Percentiles rank a stretch among this genome's conserved stretches.
These are phyloP conservation scores for Podospora conica DNA, from an alignment of 495 filamentous ascomycete species.

Conservation along the genomic window DNA sequence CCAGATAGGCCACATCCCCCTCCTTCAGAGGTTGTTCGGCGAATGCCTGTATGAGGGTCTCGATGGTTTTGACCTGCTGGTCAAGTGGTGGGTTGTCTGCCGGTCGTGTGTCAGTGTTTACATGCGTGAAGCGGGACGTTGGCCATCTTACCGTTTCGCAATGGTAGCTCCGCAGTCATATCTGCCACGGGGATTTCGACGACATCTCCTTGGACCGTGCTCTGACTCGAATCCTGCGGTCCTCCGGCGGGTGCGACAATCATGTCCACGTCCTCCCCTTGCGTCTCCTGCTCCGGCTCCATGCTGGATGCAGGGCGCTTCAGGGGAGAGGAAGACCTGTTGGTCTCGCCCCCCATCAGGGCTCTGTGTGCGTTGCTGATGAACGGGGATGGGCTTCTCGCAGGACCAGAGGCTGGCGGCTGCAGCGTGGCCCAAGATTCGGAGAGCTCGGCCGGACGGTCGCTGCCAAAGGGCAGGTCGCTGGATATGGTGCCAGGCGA, in stretches of 20 bases:
- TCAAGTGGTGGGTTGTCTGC: conserved; percentile 54
- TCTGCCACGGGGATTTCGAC: neutral
- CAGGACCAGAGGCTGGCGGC: conserved; percentile 8
- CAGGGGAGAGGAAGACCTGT: conserved; percentile 49
- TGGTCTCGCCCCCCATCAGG: conserved; percentile 49
- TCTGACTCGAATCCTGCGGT: conserved; percentile 4
- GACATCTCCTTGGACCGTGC: neutral
- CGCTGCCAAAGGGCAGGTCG: conserved; percentile 60
- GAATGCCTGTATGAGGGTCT: conserved; percentile 52
- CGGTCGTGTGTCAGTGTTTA: conserved; percentile 5
- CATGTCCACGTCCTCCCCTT: conserved; percentile 48
- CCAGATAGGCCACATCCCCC: conserved; percentile 66
- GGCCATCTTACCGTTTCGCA: conserved; percentile 20
- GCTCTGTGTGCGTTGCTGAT: conserved; percentile 38
- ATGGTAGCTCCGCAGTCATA: conserved; percentile 12
- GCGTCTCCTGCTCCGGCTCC: conserved; percentile 35
- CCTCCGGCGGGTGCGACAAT: conserved; percentile 19
- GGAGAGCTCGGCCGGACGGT: conserved; percentile 47
- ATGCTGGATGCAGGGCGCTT: conserved; percentile 51
- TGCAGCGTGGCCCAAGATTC: conserved; percentile 21
- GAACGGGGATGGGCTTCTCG: conserved; percentile 38
- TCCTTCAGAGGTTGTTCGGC: conserved; percentile 51
- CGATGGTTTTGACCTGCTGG: conserved; percentile 69
- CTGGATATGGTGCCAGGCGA: conserved; percentile 69
- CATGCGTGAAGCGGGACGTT: neutral